Percentiles rank a stretch among this genome's conserved stretches.
These are phyloP conservation scores for Lolium rigidum DNA, from an alignment of 176 grass and related monocot genomes.

Conservation along the genomic window DNA sequence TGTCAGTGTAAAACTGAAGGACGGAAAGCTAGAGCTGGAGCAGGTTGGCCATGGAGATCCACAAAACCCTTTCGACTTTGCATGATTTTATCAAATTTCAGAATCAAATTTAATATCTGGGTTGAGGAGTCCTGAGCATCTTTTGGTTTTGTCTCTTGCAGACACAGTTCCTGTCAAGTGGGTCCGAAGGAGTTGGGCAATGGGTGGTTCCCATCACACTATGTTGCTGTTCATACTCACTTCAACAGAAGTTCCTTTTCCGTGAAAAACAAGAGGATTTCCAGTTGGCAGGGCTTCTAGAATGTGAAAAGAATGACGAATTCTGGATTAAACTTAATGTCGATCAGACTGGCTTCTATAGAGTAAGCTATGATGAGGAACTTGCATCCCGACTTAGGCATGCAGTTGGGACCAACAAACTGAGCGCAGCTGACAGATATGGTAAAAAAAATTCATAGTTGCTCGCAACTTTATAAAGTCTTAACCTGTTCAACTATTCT, in stretches of 20 bases:
- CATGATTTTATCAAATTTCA: constrained; percentile 11
- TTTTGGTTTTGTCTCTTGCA: constrained; percentile 49
- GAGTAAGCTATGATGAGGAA: constrained; percentile 86
- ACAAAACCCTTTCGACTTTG: background rate
- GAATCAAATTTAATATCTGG: constrained; percentile 18
- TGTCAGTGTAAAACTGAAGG: constrained; percentile 61
- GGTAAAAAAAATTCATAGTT: constrained; percentile 52
- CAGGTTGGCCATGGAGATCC: constrained; percentile 55
- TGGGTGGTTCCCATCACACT: constrained; percentile 93
- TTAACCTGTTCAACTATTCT: constrained; percentile 23
- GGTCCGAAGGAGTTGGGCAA: constrained; percentile 65
- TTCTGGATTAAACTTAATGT: constrained; percentile 95
- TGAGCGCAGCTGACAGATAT: constrained; percentile 83
- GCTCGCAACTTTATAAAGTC: constrained; percentile 10
- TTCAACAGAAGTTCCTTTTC: constrained; percentile 81
- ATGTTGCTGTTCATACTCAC: constrained; percentile 74
- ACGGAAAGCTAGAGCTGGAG: constrained; percentile 71
- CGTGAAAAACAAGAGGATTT: constrained; percentile 62
- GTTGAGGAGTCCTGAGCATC: constrained; percentile 28
- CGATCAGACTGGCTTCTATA: constrained; percentile 89
- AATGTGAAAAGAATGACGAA: constrained; percentile 43
- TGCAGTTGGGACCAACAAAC: constrained; percentile 74
- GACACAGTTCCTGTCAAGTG: constrained; percentile 89
- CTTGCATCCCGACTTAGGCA: constrained; percentile 69
- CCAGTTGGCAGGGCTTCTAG: constrained; percentile 48